Evolutionary conservation across 192 early-diverging fungal genomes (phyloP).

Genomic region (Coemansia sp.): DNA sequence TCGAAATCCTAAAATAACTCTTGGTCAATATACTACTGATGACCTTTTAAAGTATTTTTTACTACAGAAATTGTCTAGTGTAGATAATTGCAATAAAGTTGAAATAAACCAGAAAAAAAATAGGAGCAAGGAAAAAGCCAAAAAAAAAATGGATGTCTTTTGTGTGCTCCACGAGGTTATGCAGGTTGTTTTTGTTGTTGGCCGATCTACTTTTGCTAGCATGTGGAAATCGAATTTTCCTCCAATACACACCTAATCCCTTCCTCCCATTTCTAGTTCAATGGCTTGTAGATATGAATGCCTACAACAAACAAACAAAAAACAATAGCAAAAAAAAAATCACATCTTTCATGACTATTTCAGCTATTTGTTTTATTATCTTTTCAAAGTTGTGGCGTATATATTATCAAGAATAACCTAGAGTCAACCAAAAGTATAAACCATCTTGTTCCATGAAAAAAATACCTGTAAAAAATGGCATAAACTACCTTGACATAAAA

Average conservation of each 20-base stretch:
- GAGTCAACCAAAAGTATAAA: too few species aligned
- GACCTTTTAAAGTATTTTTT: background rate
- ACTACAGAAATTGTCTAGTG: background rate
- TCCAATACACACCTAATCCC: background rate
- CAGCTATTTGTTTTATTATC: background rate
- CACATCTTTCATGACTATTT: background rate
- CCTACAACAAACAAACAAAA: background rate
- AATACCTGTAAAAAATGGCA: background rate
- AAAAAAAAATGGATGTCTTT: conserved; percentile 1
- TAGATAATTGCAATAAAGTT: background rate
- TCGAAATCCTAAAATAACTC: too few species aligned
- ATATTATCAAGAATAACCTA: background rate
- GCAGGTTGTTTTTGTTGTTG: background rate
- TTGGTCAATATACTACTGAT: background rate
- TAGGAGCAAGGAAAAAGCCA: conserved; percentile 4
- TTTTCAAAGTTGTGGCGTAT: background rate
- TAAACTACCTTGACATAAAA: background rate
- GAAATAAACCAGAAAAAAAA: conserved; percentile 19
- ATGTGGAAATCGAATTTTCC: background rate
- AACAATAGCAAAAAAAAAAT: background rate
- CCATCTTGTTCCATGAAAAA: background rate
- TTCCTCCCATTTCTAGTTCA: background rate
- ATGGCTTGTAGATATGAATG: background rate
- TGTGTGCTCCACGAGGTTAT: background rate
- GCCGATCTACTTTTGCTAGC: background rate